phyloP scores from a whole-genome alignment of 768 basidiomycete species.

The Rhodocollybia butyracea region DNA sequence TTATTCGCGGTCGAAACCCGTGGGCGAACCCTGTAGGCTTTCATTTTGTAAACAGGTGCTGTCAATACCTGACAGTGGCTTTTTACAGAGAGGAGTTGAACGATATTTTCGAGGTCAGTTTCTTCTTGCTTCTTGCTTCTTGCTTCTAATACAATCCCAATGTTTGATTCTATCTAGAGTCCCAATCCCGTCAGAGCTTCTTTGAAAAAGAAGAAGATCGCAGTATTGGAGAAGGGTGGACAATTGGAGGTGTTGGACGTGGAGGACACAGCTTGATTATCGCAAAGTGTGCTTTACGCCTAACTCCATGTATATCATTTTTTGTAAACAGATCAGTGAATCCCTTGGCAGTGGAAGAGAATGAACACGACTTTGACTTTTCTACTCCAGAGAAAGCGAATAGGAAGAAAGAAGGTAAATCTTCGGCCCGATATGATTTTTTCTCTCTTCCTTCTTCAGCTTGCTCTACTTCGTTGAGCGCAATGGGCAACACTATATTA shows the following conservation, averaged over 20 bases:
- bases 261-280: conserved; percentile 6
- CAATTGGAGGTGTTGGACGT: conserved; percentile 19
- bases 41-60: neutral
- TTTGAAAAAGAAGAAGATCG: conserved; percentile 34
- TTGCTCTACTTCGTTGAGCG: too few relatives aligned
- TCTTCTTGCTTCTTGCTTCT: neutral
- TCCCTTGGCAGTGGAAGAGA: too few relatives aligned
- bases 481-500: too few relatives aligned
- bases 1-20: conserved; percentile 20
- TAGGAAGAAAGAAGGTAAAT: too few relatives aligned
- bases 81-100: conserved; percentile 20
- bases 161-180: conserved; percentile 21
- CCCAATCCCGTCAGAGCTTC: conserved; percentile 39
- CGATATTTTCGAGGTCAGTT: conserved; percentile 16
- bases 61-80: neutral
- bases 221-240: conserved; percentile 32
- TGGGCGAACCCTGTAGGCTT: conserved; percentile 19
- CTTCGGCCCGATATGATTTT: too few relatives aligned
- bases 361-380: too few relatives aligned
- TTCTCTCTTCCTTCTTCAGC: too few relatives aligned
- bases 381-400: too few relatives aligned
- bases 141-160: too few relatives aligned
- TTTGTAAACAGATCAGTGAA: too few relatives aligned
- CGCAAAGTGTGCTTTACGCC: neutral
- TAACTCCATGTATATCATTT: neutral